Conservation (phyloP, 2,329 filamentous ascomycete species). For the Cordyceps farinosa region DNA sequence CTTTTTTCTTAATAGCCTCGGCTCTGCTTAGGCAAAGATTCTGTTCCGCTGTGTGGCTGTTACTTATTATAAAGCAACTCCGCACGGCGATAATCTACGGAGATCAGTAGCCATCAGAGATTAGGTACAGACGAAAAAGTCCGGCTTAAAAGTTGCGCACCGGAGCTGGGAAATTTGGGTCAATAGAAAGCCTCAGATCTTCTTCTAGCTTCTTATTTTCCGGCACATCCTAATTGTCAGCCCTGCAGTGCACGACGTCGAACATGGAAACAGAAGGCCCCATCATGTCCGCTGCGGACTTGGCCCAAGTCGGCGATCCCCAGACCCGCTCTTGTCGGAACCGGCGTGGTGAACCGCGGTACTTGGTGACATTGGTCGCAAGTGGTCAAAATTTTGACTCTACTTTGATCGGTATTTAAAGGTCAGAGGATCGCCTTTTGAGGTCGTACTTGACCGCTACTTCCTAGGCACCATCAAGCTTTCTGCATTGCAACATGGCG, state of each 20-base stretch:
- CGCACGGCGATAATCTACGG: neutral
- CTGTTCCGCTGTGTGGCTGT: neutral
- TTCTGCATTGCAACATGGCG: neutral
- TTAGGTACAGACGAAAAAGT: neutral
- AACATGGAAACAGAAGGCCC: neutral
- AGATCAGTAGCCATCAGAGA: neutral
- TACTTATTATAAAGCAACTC: neutral
- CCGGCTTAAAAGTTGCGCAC: neutral
- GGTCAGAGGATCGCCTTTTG: no score
- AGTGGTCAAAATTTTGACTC: neutral
- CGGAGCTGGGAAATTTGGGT: neutral
- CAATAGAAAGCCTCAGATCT: neutral
- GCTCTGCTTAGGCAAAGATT: neutral
- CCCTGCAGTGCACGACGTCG: neutral
- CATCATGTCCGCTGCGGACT: slow-evolving; percentile 10
- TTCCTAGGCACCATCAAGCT: no score
- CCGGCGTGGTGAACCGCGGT: neutral
- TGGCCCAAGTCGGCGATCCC: neutral
- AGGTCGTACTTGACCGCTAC: no score
- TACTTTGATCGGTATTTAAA: no score
- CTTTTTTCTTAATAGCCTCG: neutral
- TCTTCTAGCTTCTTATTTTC: neutral
- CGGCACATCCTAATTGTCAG: neutral
- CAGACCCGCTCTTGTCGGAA: neutral
- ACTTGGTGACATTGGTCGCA: neutral